Percentiles rank a stretch among this genome's conserved stretches.
These are phyloP conservation scores for Podospora bellae-mahoneyi DNA, from an alignment of 495 filamentous ascomycete species.

Conservation along the genomic window DNA sequence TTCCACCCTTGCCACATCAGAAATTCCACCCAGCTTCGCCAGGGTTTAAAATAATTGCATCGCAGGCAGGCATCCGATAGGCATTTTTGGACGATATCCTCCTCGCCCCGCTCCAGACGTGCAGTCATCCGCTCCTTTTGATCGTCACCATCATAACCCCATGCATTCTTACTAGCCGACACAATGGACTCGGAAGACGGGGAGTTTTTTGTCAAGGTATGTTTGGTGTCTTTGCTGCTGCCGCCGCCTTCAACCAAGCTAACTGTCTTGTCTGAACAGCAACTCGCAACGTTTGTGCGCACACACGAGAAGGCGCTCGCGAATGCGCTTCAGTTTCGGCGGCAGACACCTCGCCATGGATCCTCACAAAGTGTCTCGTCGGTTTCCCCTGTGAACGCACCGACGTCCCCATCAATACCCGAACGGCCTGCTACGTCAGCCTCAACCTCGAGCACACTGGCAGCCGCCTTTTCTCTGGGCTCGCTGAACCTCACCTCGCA, in stretches of 20 bases:
- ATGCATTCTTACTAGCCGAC: conserved; percentile 41
- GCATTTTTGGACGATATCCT: conserved; percentile 3
- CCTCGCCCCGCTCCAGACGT: conserved; percentile 13
- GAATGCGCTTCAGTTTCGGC: conserved; percentile 83
- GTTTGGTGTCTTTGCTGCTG: conserved; percentile 10
- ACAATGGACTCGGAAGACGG: conserved; percentile 84
- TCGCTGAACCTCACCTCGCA: conserved; percentile 79
- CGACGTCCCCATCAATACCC: conserved; percentile 47
- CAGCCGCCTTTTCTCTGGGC: conserved; percentile 80
- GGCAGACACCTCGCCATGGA: conserved; percentile 64
- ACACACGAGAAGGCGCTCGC: conserved; percentile 96
- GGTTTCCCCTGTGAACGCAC: conserved; percentile 46
- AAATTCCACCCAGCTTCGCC: conserved; percentile 16
- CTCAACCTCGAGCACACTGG: conserved; percentile 68
- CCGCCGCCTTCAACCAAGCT: neutral
- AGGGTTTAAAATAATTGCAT: neutral
- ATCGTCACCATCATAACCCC: conserved; percentile 23
- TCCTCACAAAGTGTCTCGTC: conserved; percentile 52
- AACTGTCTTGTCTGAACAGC: conserved; percentile 49
- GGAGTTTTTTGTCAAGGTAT: conserved; percentile 82
- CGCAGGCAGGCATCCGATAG: conserved; percentile 10
- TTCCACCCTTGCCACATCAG: conserved; percentile 27
- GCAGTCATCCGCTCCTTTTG: conserved; percentile 24
- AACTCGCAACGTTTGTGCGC: conserved; percentile 90
- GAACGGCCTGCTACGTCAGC: conserved; percentile 56